phyloP scores from a whole-genome alignment of 2,329 filamentous ascomycete genomes.

The Acephala macrosclerotiorum region DNA sequence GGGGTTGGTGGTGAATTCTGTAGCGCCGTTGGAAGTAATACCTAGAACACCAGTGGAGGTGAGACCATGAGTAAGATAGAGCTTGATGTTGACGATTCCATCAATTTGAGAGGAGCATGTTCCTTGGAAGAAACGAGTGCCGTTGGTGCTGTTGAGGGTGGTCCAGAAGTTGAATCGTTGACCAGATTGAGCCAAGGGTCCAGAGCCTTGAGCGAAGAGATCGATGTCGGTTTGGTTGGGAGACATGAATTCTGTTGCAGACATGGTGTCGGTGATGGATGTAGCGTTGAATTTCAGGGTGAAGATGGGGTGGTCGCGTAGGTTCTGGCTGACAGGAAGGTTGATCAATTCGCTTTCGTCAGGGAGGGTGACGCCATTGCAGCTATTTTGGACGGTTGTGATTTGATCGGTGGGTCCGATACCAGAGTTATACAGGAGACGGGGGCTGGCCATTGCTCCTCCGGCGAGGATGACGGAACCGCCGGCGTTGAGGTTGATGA shows the following conservation, averaged over 20 bases:
- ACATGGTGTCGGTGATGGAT: conserved; percentile 16
- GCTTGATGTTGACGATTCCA: conserved; percentile 53
- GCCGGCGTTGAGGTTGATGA: conserved; percentile 42
- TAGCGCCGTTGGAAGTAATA: conserved; percentile 50
- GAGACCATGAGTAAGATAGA: conserved; percentile 59
- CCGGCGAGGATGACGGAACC: conserved; percentile 38
- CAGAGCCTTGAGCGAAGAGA: conserved; percentile 46
- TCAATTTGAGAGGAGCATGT: conserved; percentile 49
- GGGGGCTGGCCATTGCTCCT: conserved; percentile 36
- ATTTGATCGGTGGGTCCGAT: conserved; percentile 48
- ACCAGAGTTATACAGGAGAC: conserved; percentile 41
- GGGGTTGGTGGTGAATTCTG: conserved; percentile 50
- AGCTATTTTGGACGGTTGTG: conserved; percentile 37
- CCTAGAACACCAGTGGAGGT: conserved; percentile 54
- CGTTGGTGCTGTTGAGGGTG: conserved; percentile 50
- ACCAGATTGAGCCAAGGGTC: conserved; percentile 50
- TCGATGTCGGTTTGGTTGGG: conserved; percentile 50
- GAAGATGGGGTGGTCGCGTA: conserved; percentile 63
- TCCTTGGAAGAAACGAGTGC: conserved; percentile 52
- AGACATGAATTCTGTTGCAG: conserved; percentile 50
- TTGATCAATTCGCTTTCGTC: conserved; percentile 58
- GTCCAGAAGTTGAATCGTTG: conserved; percentile 59
- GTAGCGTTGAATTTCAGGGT: conserved; percentile 35
- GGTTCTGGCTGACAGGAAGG: conserved; percentile 65
- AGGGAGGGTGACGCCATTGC: conserved; percentile 49